phyloP scores from a whole-genome alignment of 805 yeast genomes.

The Starmera caribaea region DNA sequence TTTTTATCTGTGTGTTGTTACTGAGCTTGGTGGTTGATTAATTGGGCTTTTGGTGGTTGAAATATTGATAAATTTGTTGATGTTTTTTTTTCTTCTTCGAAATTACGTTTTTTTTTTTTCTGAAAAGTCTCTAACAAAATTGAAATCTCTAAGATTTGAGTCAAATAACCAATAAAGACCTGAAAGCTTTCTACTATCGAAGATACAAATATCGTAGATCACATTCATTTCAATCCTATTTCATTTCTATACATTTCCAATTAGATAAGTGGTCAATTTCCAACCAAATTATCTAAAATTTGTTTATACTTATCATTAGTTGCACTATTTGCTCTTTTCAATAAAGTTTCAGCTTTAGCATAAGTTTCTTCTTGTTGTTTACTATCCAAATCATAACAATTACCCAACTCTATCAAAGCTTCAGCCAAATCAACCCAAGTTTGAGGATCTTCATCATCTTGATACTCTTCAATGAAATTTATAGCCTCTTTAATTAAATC shows the following conservation, averaged over 20 bases:
- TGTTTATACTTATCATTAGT: constrained; percentile 68
- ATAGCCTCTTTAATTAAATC: constrained; percentile 44
- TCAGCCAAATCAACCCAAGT: constrained; percentile 83
- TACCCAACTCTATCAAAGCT: constrained; percentile 72
- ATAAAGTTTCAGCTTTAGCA: constrained; percentile 54
- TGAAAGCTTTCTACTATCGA: too few relatives aligned
- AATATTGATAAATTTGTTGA: not conserved
- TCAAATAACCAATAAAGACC: too few relatives aligned
- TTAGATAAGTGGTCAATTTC: constrained; percentile 6
- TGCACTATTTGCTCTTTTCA: constrained; percentile 68
- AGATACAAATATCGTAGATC: too few relatives aligned
- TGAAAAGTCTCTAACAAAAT: too few relatives aligned
- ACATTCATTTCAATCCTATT: not conserved
- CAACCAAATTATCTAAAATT: constrained; percentile 43
- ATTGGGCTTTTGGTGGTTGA: not conserved
- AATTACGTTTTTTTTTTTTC: not conserved
- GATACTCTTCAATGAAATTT: constrained; percentile 44
- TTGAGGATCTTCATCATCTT: constrained; percentile 66
- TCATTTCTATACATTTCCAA: not conserved
- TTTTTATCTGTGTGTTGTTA: not conserved
- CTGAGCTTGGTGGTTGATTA: not conserved
- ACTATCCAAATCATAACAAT: constrained; percentile 55
- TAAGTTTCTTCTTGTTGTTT: constrained; percentile 61
- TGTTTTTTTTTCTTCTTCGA: not conserved
- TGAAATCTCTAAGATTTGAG: too few relatives aligned